phyloP scores from a whole-genome alignment of 495 filamentous ascomycete species.

The Talaromyces nanjingensis region DNA sequence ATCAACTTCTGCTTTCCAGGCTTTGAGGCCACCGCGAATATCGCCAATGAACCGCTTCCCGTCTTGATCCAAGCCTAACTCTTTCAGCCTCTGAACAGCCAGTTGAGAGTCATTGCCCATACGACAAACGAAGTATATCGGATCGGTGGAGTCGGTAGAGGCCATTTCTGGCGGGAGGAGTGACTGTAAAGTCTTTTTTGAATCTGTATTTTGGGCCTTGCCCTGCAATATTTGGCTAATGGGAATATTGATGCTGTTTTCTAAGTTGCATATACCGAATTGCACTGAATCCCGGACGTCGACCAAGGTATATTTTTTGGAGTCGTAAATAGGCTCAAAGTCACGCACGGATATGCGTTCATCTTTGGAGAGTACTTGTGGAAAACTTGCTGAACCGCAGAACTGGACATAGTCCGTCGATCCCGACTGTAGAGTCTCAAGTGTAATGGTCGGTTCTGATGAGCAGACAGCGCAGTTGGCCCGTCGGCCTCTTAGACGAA shows the following conservation, averaged over 20 bases:
- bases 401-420: slow-evolving; percentile 72
- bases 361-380: slow-evolving; percentile 45
- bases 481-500: slow-evolving; percentile 62
- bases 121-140: slow-evolving; percentile 75
- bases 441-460: slow-evolving; percentile 48
- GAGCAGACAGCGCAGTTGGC: slow-evolving; percentile 72
- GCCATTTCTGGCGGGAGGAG: slow-evolving; percentile 36
- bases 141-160: slow-evolving; percentile 19
- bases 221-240: slow-evolving; percentile 49
- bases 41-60: slow-evolving; percentile 63
- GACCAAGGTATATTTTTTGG: slow-evolving; percentile 48
- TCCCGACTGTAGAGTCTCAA: slow-evolving; percentile 53
- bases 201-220: slow-evolving; percentile 9
- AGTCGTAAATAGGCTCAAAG: slow-evolving; percentile 28
- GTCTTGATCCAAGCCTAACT: slow-evolving; percentile 50
- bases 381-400: slow-evolving; percentile 52
- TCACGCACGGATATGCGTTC: slow-evolving; percentile 57
- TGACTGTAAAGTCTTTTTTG: slow-evolving; percentile 17
- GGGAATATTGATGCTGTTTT: slow-evolving; percentile 71
- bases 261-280: slow-evolving; percentile 71
- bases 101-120: slow-evolving; percentile 87
- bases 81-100: slow-evolving; percentile 62
- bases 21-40: slow-evolving; percentile 70
- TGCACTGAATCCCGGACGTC: slow-evolving; percentile 82
- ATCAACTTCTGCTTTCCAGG: slow-evolving; percentile 81